These are phyloP conservation scores for Lepidium campestre DNA, from an alignment of 441 rosid genomes.

Conservation along the genomic window DNA sequence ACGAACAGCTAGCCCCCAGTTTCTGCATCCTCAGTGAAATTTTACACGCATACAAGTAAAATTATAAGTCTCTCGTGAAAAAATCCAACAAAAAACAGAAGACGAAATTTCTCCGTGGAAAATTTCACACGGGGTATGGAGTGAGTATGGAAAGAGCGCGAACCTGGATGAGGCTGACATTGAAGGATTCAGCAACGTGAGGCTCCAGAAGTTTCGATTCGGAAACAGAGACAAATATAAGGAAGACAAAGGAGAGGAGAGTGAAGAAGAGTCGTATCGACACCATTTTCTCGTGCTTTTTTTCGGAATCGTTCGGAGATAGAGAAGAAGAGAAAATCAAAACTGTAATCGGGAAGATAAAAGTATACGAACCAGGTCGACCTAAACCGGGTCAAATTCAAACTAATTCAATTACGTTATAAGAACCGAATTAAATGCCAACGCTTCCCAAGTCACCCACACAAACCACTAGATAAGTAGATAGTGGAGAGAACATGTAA, in stretches of 20 bases:
- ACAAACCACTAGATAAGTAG: neutral
- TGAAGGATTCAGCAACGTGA: constrained; percentile 41
- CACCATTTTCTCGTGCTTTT: constrained; percentile 11
- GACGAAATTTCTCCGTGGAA: neutral
- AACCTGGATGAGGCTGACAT: constrained; percentile 68
- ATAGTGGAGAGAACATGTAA: too few relatives aligned
- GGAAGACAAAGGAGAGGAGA: constrained; percentile 25
- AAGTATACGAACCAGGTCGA: neutral
- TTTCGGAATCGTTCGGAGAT: constrained; percentile 5
- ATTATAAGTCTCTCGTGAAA: neutral
- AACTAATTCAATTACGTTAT: neutral
- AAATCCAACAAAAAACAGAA: neutral
- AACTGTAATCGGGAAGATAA: neutral
- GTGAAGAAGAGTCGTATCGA: neutral
- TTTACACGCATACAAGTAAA: neutral
- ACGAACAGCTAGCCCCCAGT: constrained; percentile 41
- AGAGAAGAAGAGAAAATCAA: neutral
- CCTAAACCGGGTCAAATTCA: neutral
- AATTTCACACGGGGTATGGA: neutral
- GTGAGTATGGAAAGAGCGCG: neutral
- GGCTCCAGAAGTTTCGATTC: constrained; percentile 34
- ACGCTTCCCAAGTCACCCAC: neutral
- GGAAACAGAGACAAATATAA: constrained; percentile 19
- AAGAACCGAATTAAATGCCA: neutral
- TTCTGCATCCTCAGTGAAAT: constrained; percentile 24